Percentiles rank a stretch among this genome's conserved stretches.
Evolutionary conservation across 2,329 filamentous ascomycete genomes (phyloP).

Genomic region (Colletotrichum orchidophilum): DNA sequence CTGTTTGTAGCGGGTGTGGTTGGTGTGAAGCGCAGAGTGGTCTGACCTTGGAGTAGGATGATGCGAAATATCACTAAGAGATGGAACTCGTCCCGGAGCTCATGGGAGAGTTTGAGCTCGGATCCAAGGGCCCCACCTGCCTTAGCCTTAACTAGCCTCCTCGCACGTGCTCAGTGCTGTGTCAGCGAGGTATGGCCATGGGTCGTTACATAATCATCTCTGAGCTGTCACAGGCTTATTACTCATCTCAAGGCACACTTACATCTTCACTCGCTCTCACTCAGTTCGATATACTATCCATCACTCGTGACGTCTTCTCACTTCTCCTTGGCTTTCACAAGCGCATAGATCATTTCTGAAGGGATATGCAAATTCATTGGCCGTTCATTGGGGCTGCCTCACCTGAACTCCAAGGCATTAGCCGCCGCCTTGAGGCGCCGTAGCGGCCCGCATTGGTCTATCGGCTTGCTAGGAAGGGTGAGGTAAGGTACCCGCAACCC

Average conservation of each 20-base stretch:
- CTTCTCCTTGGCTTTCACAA: neutral
- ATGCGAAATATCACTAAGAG: neutral
- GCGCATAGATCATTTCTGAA: neutral
- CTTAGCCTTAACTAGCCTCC: neutral
- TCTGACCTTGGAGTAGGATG: conserved; percentile 16
- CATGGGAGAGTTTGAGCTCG: conserved; percentile 23
- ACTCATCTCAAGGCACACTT: neutral
- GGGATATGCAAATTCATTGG: neutral
- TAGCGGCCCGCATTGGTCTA: conserved; percentile 9
- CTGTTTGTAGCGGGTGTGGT: neutral
- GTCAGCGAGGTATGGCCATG: neutral
- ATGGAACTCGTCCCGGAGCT: neutral
- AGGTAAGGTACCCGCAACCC: neutral
- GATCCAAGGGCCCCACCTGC: conserved; percentile 2
- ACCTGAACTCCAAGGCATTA: conserved; percentile 10
- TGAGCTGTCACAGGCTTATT: neutral
- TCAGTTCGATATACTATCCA: neutral
- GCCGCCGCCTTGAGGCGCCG: conserved; percentile 6
- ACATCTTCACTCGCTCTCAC: neutral
- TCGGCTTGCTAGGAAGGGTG: neutral
- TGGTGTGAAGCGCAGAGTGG: conserved; percentile 1
- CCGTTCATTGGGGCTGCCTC: neutral
- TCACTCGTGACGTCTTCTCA: neutral
- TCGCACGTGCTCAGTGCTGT: conserved; percentile 21
- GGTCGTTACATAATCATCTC: neutral